A percentile compares a stretch with the other conserved stretches of the same genome.
These are phyloP conservation scores for Hysterangium stoloniferum DNA, from an alignment of 768 basidiomycete species.

Conservation along the genomic window DNA sequence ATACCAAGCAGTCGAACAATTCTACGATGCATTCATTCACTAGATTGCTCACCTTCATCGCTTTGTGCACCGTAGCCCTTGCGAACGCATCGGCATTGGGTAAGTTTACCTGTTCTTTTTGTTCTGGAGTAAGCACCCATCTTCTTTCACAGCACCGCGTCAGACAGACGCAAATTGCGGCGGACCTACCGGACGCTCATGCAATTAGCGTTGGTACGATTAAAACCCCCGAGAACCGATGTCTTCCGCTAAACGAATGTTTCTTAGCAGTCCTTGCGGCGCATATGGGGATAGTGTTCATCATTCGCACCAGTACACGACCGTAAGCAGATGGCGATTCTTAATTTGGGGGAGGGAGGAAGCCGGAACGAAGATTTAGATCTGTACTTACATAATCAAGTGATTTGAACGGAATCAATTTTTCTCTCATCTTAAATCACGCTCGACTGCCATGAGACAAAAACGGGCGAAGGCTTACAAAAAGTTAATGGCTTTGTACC, in stretches of 20 bases:
- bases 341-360: too few species aligned
- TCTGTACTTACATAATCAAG: too few species aligned
- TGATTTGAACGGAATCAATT: too few species aligned
- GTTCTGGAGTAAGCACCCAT: too few species aligned
- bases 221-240: too few species aligned
- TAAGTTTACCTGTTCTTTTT: neutral
- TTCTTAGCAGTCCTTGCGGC: too few species aligned
- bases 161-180: slow-evolving; percentile 5
- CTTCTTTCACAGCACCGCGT: neutral
- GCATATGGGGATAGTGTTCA: too few species aligned
- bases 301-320: too few species aligned
- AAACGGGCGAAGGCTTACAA: slow-evolving; percentile 92
- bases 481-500: slow-evolving; percentile 89
- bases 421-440: neutral
- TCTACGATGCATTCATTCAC: slow-evolving; percentile 4
- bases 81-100: neutral
- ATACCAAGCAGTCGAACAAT: neutral
- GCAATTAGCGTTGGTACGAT: too few species aligned
- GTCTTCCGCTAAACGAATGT: too few species aligned
- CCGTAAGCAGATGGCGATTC: too few species aligned
- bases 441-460: slow-evolving; percentile 62
- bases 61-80: neutral
- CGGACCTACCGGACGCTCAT: slow-evolving; percentile 7
- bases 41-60: neutral
- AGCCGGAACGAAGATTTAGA: too few species aligned